These are phyloP conservation scores for Didymella lethalis DNA, from an alignment of 2,329 filamentous ascomycete species.

Conservation along the genomic window DNA sequence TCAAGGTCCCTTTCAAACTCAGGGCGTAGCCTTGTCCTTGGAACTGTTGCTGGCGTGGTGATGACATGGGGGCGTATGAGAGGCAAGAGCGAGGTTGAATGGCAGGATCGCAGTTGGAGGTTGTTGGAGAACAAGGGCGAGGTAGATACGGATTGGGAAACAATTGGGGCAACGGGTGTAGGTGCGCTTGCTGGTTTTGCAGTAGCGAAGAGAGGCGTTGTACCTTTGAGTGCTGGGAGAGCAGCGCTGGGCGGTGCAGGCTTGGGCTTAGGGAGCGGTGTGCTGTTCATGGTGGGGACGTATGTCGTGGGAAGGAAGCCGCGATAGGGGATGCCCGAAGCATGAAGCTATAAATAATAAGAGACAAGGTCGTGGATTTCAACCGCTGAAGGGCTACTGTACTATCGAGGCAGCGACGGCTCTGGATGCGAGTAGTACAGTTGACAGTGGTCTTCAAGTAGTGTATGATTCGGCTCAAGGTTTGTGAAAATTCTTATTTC, in stretches of 20 bases:
- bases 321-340: conserved; percentile 5
- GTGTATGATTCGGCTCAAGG: background rate
- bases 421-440: background rate
- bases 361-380: no score
- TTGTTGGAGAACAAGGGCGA: conserved; percentile 65
- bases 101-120: conserved; percentile 70
- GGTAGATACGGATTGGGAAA: conserved; percentile 65
- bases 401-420: background rate
- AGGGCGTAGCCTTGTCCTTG: conserved; percentile 57
- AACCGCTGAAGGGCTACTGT: background rate
- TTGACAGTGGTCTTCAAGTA: background rate
- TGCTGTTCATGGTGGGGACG: conserved; percentile 52
- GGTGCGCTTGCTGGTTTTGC: conserved; percentile 46
- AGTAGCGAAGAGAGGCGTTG: conserved; percentile 39
- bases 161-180: conserved; percentile 54
- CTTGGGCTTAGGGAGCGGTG: conserved; percentile 60
- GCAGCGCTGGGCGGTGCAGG: conserved; percentile 57
- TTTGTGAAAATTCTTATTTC: background rate
- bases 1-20: conserved; percentile 53
- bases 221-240: conserved; percentile 45
- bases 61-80: conserved; percentile 62
- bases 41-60: conserved; percentile 55
- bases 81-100: conserved; percentile 67
- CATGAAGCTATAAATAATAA: background rate
- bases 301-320: conserved; percentile 29